Evolutionary conservation across 140 eudicot genomes (phyloP).

Genomic region (Flaveria floridana): DNA sequence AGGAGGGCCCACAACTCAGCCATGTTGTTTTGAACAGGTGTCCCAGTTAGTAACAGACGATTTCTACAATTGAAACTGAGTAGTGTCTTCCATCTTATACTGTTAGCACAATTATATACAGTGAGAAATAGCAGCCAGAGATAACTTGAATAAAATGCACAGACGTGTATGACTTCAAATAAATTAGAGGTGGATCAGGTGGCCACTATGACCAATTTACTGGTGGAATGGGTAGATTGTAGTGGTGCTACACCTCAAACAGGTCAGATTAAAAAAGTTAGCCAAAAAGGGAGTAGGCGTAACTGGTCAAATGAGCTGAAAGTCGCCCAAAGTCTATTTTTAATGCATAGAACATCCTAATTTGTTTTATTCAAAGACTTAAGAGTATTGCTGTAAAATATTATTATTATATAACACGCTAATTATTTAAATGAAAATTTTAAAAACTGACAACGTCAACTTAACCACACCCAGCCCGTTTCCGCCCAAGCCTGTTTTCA

Average conservation of each 20-base stretch:
- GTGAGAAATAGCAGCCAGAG: conserved; percentile 22
- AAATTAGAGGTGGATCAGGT: conserved; percentile 1
- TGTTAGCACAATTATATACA: conserved; percentile 41
- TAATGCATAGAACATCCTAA: neutral
- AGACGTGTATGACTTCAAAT: neutral
- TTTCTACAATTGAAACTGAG: conserved; percentile 97
- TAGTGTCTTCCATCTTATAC: conserved; percentile 98
- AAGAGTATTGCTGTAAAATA: neutral
- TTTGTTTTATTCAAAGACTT: neutral
- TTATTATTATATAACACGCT: neutral
- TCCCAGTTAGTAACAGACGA: conserved; percentile 96
- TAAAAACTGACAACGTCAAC: neutral
- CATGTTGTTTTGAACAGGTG: conserved; percentile 98
- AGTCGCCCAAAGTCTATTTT: neutral
- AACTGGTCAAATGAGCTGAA: neutral
- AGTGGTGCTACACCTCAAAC: neutral
- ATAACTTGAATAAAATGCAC: conserved; percentile 8
- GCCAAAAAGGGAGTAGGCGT: neutral
- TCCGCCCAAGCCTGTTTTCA: neutral
- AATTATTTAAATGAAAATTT: neutral
- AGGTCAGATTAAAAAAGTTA: neutral
- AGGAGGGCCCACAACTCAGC: conserved; percentile 99
- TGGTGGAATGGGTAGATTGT: neutral
- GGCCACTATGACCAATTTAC: neutral
- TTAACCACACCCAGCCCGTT: neutral